phyloP scores from a whole-genome alignment of 352 stramenopile species.

The Globisporangium emineosum region DNA sequence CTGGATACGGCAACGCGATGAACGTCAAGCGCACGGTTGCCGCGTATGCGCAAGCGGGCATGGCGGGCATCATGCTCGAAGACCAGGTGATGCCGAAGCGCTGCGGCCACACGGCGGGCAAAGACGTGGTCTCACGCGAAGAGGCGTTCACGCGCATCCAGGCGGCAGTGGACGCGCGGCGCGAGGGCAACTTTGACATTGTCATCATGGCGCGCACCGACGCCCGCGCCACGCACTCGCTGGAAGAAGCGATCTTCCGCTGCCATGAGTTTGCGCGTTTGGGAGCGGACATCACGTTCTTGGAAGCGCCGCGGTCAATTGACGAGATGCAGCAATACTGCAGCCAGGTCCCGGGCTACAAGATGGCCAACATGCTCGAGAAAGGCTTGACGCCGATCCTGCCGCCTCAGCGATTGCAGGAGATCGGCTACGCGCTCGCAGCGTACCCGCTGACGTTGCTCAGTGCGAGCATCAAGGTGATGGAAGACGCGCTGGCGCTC shows the following conservation, averaged over 20 bases:
- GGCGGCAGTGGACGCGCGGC: constrained; percentile 88
- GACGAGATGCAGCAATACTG: constrained; percentile 93
- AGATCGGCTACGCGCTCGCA: constrained; percentile 93
- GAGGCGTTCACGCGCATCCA: constrained; percentile 85
- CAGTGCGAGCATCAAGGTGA: constrained; percentile 91
- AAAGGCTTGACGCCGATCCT: constrained; percentile 91
- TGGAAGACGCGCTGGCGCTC: constrained; percentile 86
- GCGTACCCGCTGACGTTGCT: constrained; percentile 93
- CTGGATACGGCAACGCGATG: constrained; percentile 92
- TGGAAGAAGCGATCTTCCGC: constrained; percentile 91
- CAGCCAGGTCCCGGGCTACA: constrained; percentile 82
- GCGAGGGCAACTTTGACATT: constrained; percentile 85
- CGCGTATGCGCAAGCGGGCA: constrained; percentile 86
- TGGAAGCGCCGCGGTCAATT: constrained; percentile 89
- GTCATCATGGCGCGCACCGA: constrained; percentile 95
- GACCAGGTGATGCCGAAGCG: constrained; percentile 93
- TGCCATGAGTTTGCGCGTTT: constrained; percentile 90
- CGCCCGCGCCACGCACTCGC: constrained; percentile 83
- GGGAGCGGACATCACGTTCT: constrained; percentile 94
- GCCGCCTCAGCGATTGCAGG: constrained; percentile 70
- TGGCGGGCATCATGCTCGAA: constrained; percentile 94
- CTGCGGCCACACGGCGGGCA: constrained; percentile 91
- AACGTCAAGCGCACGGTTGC: constrained; percentile 92
- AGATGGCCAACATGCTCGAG: constrained; percentile 88
- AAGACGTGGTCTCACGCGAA: constrained; percentile 84